Base-by-base conservation (phyloP, 345 rosid genomes). In the Ceriops tagal region DNA sequence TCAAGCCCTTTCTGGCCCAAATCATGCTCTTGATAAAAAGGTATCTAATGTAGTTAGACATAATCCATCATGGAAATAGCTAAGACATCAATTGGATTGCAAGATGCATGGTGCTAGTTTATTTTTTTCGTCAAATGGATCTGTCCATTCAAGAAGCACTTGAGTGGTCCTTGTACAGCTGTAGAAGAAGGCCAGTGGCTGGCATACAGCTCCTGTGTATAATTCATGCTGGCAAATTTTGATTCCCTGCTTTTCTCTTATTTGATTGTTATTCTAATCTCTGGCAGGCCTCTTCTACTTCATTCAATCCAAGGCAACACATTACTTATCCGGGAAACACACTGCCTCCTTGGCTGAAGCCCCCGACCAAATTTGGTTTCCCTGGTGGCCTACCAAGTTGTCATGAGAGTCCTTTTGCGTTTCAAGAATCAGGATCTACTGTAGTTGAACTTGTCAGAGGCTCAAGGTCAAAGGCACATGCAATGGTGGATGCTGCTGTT, bases 401-500 rank as follows among this genome's bases (percentile, higher is more conserved):
- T 71, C 70, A 66, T 46, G 73, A 75, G 58, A 71, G 58, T 68
- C 81, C 80, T 68, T 55, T 57, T 35, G 67, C 65, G 68, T 82
- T 80, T 47, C 86, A 83, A 78, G 97, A 92, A 72, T 75, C 84
- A 59, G 95, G 78, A 77, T 87, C 96, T 67, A 83, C 75, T 64
- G 88, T 83, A 60, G 74, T 73, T 58, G 96, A 90, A 79, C 84
- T 89, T 74, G 86, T 96, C 24, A 76, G 82, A 61, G 83, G 82
- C 62, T 96, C 97, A 65, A 90, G 83, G 73, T 46, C 72, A 61
- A 84, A 78, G 84, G 99, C 98, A 43, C 84, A 73, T 55, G 58
- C 81, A 62, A 92, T 96, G 99, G 90, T 96, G 55, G 92, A 96
- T 83, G 85, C 84, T 59, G 98, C 95, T 75, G 75, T 90, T 32